Evolutionary conservation across 371 early-diverging fungal species (phyloP).

Genomic region (Rhizopus delemar): DNA sequence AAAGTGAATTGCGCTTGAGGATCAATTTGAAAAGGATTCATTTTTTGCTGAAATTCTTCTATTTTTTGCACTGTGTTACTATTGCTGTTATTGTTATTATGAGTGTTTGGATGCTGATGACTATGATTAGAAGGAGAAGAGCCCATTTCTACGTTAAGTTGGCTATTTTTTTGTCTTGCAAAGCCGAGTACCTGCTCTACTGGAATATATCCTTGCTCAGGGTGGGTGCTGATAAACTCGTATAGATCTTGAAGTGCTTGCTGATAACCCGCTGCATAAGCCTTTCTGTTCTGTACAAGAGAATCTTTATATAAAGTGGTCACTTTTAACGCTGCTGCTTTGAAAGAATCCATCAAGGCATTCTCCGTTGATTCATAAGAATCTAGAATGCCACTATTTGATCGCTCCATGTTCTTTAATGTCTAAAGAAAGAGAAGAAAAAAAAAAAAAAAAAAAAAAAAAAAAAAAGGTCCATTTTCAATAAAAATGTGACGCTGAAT

Average conservation of each 20-base stretch:
- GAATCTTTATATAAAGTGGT: constrained; percentile 75
- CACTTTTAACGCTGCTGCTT: constrained; percentile 69
- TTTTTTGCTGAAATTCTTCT: constrained; percentile 14
- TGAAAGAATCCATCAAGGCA: constrained; percentile 63
- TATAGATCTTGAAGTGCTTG: constrained; percentile 72
- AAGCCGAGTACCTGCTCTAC: constrained; percentile 60
- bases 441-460: too few relatives aligned
- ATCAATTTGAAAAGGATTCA: constrained; percentile 47
- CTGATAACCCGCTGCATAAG: constrained; percentile 71
- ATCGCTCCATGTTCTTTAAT: constrained; percentile 12
- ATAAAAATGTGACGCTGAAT: too few relatives aligned
- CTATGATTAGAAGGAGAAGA: constrained; percentile 2
- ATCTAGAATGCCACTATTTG: constrained; percentile 30
- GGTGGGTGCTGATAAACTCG: constrained; percentile 51
- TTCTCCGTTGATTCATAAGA: constrained; percentile 57
- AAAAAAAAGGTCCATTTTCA: too few relatives aligned
- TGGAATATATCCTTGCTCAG: constrained; percentile 49
- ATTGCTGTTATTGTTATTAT: constrained; percentile 10
- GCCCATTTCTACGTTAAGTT: constrained; percentile 40
- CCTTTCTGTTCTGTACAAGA: constrained; percentile 60
- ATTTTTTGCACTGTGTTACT: background rate
- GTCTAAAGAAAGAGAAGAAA: background rate
- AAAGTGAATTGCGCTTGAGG: constrained; percentile 53
- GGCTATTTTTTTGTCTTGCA: constrained; percentile 51
- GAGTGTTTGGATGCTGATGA: background rate